Base-by-base conservation (phyloP, 164 flowering plant species). In the Berberis thunbergii region DNA sequence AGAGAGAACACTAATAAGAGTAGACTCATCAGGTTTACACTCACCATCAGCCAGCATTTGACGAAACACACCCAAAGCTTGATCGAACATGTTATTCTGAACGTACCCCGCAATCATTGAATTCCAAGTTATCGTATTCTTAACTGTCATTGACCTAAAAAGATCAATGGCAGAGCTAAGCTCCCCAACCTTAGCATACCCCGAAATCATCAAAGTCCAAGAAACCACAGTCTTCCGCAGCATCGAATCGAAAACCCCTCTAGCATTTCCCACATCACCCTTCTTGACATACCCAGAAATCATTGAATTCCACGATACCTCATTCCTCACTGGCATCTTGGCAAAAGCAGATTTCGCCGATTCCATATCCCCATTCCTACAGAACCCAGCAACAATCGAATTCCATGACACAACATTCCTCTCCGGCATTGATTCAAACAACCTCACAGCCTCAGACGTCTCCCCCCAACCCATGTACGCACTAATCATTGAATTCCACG, bases 101-200 rank as follows among this genome's bases (percentile, higher is more conserved):
- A 76, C 79, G 62, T 73, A 76, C 2, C 84, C 84, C 0, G 86
- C 43, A 43, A 84, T 79, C 80, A 82, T 75, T 3, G 84, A 78
- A 62, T 77, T 84, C 82, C 88, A 84, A 0, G 85, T 71, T 11
- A 81, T 72, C 44, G 73, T 77, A 71, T 75, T 78, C 61, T 74
- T 78, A 11, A 70, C 63, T 0, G 86, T 83, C 82, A 80, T 82
- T 56, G 54, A 60, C 67, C 68, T 6, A 54, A 80, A 84, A 53
- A 75, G 46, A 12, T 4, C 3, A 3, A 49, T 62, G 3, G 84
- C 81, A 4, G 76, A 68, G 43, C 42, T 65, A 40, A 76, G 61
- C 64, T 82, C 78, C 38, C 81, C 78, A 55, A 64, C 42, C 44
- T 61, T 66, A 2, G 69, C 40, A 54, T 77, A 84, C 13, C 86